Conservation (phyloP, 1,284 basidiomycete genomes). For the Takashimella koratensis region DNA sequence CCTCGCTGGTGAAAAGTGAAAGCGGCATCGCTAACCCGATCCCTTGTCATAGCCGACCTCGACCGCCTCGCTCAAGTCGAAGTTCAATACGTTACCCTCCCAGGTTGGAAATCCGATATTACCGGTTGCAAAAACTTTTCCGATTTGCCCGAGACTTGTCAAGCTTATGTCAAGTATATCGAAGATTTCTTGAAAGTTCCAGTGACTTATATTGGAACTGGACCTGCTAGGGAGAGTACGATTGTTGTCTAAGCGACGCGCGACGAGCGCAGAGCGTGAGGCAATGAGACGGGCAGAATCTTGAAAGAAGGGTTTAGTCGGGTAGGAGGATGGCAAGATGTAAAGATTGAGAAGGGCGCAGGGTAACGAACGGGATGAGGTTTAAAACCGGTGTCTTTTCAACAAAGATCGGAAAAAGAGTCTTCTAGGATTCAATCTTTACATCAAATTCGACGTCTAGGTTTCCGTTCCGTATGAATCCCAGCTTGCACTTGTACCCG, state of each 20-base stretch:
- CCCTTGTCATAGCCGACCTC: conserved; percentile 65
- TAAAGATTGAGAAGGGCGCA: too few species aligned
- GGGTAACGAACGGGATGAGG: too few species aligned
- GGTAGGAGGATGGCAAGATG: too few species aligned
- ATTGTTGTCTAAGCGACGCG: conserved; percentile 37
- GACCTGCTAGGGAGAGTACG: conserved; percentile 45
- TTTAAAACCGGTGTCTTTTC: too few species aligned
- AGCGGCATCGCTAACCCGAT: too few species aligned
- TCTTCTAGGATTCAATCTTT: too few species aligned
- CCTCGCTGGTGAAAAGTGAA: too few species aligned
- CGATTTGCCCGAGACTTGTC: conserved; percentile 78
- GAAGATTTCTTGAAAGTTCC: conserved; percentile 75
- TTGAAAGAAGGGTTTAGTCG: too few species aligned
- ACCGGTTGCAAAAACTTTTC: conserved; percentile 63
- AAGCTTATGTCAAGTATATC: conserved; percentile 83
- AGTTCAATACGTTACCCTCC: conserved; percentile 84
- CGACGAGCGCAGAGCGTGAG: neutral
- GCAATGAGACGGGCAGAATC: neutral
- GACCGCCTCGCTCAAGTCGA: conserved; percentile 75
- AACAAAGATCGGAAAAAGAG: too few species aligned
- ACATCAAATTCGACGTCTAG: too few species aligned
- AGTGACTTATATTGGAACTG: conserved; percentile 58
- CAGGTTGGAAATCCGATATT: conserved; percentile 89
- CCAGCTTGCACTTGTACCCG: too few species aligned
- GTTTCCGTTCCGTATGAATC: too few species aligned